Evolutionary conservation across 2,329 filamentous ascomycete genomes (phyloP).

Genomic region (Westerdykella ornata): DNA sequence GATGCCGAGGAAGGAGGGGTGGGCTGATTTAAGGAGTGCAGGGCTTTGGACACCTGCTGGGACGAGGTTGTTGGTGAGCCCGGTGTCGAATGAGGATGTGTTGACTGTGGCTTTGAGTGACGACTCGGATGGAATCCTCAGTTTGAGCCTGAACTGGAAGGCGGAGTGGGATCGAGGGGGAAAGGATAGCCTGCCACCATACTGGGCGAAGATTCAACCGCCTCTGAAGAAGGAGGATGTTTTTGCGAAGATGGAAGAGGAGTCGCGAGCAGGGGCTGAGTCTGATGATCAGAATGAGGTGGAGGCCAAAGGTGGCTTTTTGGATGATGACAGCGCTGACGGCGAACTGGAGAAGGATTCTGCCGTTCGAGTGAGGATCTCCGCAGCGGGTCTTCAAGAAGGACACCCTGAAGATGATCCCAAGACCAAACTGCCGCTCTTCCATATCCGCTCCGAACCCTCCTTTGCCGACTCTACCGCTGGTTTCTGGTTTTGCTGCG

Average conservation of each 20-base stretch:
- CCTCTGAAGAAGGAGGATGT: slow-evolving; percentile 10
- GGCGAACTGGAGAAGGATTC: slow-evolving; percentile 5
- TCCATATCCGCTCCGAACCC: slow-evolving; percentile 11
- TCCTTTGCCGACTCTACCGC: slow-evolving; percentile 13
- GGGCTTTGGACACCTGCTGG: slow-evolving; percentile 28
- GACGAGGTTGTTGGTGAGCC: slow-evolving; percentile 20
- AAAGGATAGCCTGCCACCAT: slow-evolving; percentile 19
- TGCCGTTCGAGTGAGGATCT: slow-evolving; percentile 13
- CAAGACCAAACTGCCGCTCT: slow-evolving; percentile 8
- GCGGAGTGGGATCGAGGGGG: slow-evolving; percentile 17
- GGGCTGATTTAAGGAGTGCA: slow-evolving; percentile 15
- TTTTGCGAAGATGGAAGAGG: slow-evolving; percentile 6
- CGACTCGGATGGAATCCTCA: slow-evolving; percentile 25
- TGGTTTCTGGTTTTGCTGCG: slow-evolving; percentile 53
- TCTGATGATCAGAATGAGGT: slow-evolving; percentile 7
- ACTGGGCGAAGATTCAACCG: slow-evolving; percentile 17
- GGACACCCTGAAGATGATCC: slow-evolving; percentile 13
- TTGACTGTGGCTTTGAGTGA: slow-evolving; percentile 21
- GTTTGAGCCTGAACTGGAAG: slow-evolving; percentile 16
- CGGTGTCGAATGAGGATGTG: slow-evolving; percentile 15
- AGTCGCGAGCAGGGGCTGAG: slow-evolving; percentile 3
- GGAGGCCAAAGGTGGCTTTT: slow-evolving; percentile 12
- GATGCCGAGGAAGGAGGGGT: slow-evolving; percentile 15
- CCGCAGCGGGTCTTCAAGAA: slow-evolving; percentile 19
- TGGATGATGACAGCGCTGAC: slow-evolving; percentile 16